A percentile compares a stretch with the other conserved stretches of the same genome.
These are phyloP conservation scores for Raffaelea ambrosiae DNA, from an alignment of 2,329 filamentous ascomycete species.

Conservation along the genomic window DNA sequence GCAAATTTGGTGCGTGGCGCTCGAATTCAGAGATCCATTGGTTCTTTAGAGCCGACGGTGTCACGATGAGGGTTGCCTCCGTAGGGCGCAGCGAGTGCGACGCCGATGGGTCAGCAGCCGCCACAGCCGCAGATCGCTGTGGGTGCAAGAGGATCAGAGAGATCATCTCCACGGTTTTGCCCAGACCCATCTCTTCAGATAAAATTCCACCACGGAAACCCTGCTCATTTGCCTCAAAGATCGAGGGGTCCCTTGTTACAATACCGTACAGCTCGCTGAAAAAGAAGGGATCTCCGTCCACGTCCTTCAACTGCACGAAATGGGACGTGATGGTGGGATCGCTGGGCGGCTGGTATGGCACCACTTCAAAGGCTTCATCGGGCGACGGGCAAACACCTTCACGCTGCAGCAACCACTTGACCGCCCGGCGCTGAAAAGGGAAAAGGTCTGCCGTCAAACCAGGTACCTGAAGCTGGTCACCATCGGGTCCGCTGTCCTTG, in stretches of 20 bases:
- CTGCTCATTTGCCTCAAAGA: slow-evolving; percentile 34
- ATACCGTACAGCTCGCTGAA: slow-evolving; percentile 54
- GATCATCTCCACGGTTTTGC: slow-evolving; percentile 71
- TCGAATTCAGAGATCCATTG: slow-evolving; percentile 56
- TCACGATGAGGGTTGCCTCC: slow-evolving; percentile 53
- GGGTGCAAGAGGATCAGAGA: slow-evolving; percentile 59
- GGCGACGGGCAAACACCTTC: slow-evolving; percentile 51
- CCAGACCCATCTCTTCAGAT: slow-evolving; percentile 76
- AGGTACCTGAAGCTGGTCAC: slow-evolving; percentile 31
- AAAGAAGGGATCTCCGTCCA: slow-evolving; percentile 26
- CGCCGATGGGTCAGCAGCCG: slow-evolving; percentile 51
- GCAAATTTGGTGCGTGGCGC: slow-evolving; percentile 48
- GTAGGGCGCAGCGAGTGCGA: slow-evolving; percentile 45
- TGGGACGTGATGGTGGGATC: slow-evolving; percentile 27
- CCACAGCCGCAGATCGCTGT: slow-evolving; percentile 20
- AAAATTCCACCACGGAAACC: slow-evolving; percentile 53
- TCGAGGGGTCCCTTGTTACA: slow-evolving; percentile 38
- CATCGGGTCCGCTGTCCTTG: slow-evolving; percentile 28
- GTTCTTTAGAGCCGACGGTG: slow-evolving; percentile 44
- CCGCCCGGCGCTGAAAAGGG: slow-evolving; percentile 62
- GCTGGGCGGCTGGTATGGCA: slow-evolving; percentile 12
- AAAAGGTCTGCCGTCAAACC: slow-evolving; percentile 47
- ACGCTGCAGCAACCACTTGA: slow-evolving; percentile 60
- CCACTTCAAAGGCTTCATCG: slow-evolving; percentile 16
- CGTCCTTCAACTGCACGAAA: slow-evolving; percentile 36